Conservation (phyloP, 2,329 filamentous ascomycete species). For the Davidsoniella neocaledoniae region DNA sequence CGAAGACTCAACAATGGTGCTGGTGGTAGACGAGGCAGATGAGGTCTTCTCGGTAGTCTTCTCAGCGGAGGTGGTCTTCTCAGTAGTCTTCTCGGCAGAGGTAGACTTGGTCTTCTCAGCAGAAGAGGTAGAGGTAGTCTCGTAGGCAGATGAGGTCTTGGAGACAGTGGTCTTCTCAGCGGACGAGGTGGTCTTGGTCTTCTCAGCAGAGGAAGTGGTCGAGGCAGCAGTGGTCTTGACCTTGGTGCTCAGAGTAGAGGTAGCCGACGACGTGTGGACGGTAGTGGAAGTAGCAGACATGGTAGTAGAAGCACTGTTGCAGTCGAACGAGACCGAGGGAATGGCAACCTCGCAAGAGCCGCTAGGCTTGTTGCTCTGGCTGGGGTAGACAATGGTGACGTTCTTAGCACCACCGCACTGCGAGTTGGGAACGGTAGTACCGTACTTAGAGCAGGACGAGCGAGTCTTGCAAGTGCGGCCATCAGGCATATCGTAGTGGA, state of each 20-base stretch:
- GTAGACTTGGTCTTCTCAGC: constrained; percentile 6
- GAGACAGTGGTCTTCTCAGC: constrained; percentile 13
- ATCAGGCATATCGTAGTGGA: constrained; percentile 76
- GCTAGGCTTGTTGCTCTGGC: constrained; percentile 39
- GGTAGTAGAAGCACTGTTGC: constrained; percentile 22
- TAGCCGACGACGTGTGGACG: constrained; percentile 13
- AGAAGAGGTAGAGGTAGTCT: constrained; percentile 10
- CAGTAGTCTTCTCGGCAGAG: constrained; percentile 12
- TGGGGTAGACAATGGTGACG: constrained; percentile 53
- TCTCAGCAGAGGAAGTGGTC: constrained; percentile 10
- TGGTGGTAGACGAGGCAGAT: constrained; percentile 13
- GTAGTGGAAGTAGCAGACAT: constrained; percentile 13
- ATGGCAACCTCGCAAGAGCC: constrained; percentile 53
- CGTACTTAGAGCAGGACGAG: constrained; percentile 46
- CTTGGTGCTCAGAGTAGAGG: constrained; percentile 12
- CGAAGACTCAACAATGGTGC: constrained; percentile 16
- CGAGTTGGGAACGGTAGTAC: constrained; percentile 58
- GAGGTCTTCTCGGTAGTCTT: not conserved
- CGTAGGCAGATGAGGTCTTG: not conserved
- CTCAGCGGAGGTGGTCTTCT: constrained; percentile 8
- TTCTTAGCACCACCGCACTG: constrained; percentile 85
- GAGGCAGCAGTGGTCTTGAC: constrained; percentile 4
- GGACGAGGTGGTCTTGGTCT: constrained; percentile 15
- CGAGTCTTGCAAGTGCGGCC: constrained; percentile 69
- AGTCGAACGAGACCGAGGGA: constrained; percentile 62